phyloP scores from a whole-genome alignment of 176 grass and related monocot species.

The Elymus sibiricus region DNA sequence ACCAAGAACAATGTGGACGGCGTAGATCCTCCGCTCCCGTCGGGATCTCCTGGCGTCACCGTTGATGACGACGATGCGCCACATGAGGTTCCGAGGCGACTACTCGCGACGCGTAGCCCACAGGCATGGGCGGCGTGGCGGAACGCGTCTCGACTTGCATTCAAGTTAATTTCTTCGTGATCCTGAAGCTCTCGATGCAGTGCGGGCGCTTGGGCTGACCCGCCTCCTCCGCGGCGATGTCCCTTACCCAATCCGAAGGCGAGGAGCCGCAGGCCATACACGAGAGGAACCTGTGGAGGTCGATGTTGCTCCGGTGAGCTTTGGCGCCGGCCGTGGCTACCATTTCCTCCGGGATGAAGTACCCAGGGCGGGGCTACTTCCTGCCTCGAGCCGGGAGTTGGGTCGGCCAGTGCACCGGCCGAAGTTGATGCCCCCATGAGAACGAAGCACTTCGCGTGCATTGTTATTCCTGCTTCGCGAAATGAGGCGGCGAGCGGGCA shows the following conservation, averaged over 20 bases:
- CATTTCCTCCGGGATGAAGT: too few relatives aligned
- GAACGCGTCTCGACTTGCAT: background rate
- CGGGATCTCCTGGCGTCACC: background rate
- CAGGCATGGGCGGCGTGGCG: background rate
- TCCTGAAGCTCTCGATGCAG: background rate
- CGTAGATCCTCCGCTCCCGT: background rate
- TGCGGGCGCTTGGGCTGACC: background rate
- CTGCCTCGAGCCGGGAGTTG: background rate
- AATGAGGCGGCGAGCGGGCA: background rate
- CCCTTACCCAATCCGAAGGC: constrained; percentile 5
- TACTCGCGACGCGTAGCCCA: background rate
- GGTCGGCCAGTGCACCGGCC: background rate
- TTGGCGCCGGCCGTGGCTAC: background rate
- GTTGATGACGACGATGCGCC: background rate
- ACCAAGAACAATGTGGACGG: constrained; percentile 13
- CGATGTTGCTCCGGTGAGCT: background rate
- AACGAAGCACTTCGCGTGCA: background rate
- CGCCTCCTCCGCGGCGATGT: background rate
- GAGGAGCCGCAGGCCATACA: background rate
- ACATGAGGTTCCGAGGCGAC: background rate
- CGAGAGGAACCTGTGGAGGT: constrained; percentile 18
- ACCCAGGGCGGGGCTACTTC: too few relatives aligned
- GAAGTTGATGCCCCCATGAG: background rate
- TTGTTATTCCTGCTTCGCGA: constrained; percentile 25
- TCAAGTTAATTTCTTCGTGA: background rate